Conservation (phyloP, 306 rosid genomes). For the Ceratonia siliqua region DNA sequence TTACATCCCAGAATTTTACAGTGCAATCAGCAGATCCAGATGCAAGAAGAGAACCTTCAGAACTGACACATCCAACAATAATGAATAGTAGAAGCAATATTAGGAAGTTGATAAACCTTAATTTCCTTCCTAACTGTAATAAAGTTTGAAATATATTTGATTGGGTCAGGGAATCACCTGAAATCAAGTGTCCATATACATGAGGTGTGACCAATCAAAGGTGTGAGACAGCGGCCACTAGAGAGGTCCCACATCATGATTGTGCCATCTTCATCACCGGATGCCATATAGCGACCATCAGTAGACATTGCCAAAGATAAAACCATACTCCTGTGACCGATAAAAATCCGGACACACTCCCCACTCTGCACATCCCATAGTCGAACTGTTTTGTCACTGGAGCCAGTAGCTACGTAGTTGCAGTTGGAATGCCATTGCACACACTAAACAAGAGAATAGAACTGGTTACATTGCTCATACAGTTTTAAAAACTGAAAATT, state of each 20-base stretch:
- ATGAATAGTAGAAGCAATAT: neutral
- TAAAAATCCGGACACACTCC: slow-evolving; percentile 90
- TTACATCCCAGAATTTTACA: slow-evolving; percentile 88
- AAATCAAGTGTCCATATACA: slow-evolving; percentile 91
- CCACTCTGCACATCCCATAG: slow-evolving; percentile 97
- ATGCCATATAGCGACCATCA: slow-evolving; percentile 94
- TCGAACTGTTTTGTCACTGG: slow-evolving; percentile 94
- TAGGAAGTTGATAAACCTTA: neutral
- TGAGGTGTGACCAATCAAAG: slow-evolving; percentile 87
- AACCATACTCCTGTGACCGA: slow-evolving; percentile 96
- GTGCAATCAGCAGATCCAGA: slow-evolving; percentile 95
- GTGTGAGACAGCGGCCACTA: slow-evolving; percentile 79
- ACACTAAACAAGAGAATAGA: slow-evolving; percentile 49
- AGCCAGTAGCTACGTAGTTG: slow-evolving; percentile 97
- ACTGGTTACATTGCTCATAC: slow-evolving; percentile 13
- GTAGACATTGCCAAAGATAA: slow-evolving; percentile 91
- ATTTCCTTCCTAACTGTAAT: neutral
- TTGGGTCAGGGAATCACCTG: slow-evolving; percentile 52
- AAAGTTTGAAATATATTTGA: neutral
- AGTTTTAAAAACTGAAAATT: neutral
- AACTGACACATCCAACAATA: slow-evolving; percentile 45
- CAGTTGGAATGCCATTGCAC: slow-evolving; percentile 99
- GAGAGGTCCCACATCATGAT: slow-evolving; percentile 99
- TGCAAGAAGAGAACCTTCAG: slow-evolving; percentile 85
- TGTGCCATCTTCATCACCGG: slow-evolving; percentile 94